Conservation (phyloP, 345 rosid genomes). For the Lepidium didymum region DNA sequence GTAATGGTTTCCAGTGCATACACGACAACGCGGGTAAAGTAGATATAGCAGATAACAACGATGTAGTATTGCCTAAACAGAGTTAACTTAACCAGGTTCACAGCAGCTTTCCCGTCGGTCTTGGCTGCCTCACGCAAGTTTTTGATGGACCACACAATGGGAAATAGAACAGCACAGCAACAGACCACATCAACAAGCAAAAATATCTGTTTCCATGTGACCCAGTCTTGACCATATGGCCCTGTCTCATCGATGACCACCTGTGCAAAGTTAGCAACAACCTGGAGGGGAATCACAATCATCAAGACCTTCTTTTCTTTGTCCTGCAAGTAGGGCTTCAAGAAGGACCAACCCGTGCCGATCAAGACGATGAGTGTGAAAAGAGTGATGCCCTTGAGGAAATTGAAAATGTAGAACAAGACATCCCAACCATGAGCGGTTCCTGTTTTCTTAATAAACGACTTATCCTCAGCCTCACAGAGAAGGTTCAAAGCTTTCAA, state of each 20-base stretch:
- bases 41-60: conserved; percentile 91
- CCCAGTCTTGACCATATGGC: conserved; percentile 74
- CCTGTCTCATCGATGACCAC: conserved; percentile 84
- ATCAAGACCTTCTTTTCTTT: conserved; percentile 95
- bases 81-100: conserved; percentile 84
- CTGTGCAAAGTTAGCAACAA: conserved; percentile 88
- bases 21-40: conserved; percentile 89
- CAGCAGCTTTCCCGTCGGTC: conserved; percentile 93
- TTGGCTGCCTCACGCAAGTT: conserved; percentile 90
- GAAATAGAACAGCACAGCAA: conserved; percentile 89
- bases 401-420: conserved; percentile 84
- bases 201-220: conserved; percentile 84
- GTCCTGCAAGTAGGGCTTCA: conserved; percentile 94
- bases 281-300: conserved; percentile 94
- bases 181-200: conserved; percentile 90
- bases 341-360: conserved; percentile 93
- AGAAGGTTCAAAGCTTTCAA: conserved; percentile 64
- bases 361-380: conserved; percentile 91
- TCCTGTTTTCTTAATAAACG: conserved; percentile 83
- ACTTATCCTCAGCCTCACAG: conserved; percentile 91
- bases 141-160: conserved; percentile 96
- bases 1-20: conserved; percentile 86
- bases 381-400: conserved; percentile 79
- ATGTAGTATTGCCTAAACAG: conserved; percentile 93
- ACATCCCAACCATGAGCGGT: conserved; percentile 97